phyloP scores from a whole-genome alignment of 1,139 yeast species.

The Candida sojae region DNA sequence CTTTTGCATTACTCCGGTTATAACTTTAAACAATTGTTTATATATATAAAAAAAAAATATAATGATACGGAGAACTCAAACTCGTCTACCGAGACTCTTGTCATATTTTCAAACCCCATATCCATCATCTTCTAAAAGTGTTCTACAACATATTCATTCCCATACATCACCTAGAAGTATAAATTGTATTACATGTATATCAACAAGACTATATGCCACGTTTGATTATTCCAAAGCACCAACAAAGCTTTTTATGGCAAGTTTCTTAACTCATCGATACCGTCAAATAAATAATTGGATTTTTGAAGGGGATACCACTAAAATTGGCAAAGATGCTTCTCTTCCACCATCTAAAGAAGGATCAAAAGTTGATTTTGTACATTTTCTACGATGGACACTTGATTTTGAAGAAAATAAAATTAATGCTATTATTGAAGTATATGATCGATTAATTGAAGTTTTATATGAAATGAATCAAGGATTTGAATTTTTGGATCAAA shows the following conservation, averaged over 20 bases:
- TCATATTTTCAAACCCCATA: conserved; percentile 1
- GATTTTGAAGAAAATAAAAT: conserved; percentile 14
- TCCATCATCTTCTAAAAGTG: not conserved
- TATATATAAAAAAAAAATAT: no score
- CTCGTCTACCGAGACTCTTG: not conserved
- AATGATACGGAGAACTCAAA: not conserved
- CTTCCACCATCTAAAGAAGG: not conserved
- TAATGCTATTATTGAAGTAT: conserved; percentile 11
- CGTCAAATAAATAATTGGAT: conserved; percentile 17
- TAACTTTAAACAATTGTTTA: no score
- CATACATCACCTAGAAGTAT: no score
- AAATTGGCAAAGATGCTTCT: not conserved
- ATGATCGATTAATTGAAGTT: conserved; percentile 7
- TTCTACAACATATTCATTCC: not conserved
- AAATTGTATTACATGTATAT: no score
- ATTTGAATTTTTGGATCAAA: conserved; percentile 5
- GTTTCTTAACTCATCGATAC: conserved; percentile 11
- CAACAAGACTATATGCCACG: not conserved
- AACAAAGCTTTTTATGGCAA: conserved; percentile 4
- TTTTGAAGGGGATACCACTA: conserved; percentile 7
- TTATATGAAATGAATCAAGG: conserved; percentile 9
- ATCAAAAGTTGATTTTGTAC: conserved; percentile 12
- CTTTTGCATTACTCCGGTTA: no score
- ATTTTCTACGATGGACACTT: conserved; percentile 7
- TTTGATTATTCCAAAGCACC: conserved; percentile 3